A percentile compares a stretch with the other conserved stretches of the same genome.
These are phyloP conservation scores for Waltergamsia citrina DNA, from an alignment of 2,329 filamentous ascomycete species.

Conservation along the genomic window DNA sequence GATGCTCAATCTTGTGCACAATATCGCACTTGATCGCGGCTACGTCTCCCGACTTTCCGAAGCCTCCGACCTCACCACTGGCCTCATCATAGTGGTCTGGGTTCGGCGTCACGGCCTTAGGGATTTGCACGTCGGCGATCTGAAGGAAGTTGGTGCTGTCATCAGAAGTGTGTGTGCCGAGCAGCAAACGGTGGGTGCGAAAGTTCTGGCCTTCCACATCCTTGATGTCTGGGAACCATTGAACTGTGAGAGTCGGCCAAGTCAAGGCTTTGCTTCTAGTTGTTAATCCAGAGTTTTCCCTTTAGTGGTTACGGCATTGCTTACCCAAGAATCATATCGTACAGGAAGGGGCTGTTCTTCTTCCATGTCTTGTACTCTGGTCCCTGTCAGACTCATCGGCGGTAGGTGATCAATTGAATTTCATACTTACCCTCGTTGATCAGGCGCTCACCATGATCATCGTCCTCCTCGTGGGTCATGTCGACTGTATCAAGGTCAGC, in stretches of 20 bases:
- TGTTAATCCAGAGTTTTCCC: conserved; percentile 7
- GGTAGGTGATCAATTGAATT: background rate
- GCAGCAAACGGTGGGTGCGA: conserved; percentile 76
- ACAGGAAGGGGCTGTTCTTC: conserved; percentile 97
- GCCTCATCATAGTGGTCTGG: conserved; percentile 84
- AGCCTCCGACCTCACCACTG: conserved; percentile 86
- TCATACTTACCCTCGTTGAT: conserved; percentile 72
- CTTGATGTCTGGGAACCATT: conserved; percentile 96
- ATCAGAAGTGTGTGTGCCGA: conserved; percentile 90
- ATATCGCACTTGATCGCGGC: conserved; percentile 79
- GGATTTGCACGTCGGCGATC: conserved; percentile 88
- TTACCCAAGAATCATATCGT: conserved; percentile 88
- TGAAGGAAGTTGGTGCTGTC: conserved; percentile 84
- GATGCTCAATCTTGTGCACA: conserved; percentile 92
- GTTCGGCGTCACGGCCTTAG: conserved; percentile 66
- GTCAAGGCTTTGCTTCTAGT: conserved; percentile 69
- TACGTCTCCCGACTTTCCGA: conserved; percentile 65
- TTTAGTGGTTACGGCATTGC: background rate
- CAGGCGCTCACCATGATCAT: conserved; percentile 70
- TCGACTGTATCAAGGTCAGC: conserved; percentile 17
- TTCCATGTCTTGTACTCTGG: conserved; percentile 99
- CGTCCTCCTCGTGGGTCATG: conserved; percentile 54
- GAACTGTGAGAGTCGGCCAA: conserved; percentile 94
- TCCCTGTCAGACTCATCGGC: background rate
- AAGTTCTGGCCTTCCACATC: conserved; percentile 80